phyloP scores from a whole-genome alignment of 495 filamentous ascomycete species.

The Tuber melanosporum region DNA sequence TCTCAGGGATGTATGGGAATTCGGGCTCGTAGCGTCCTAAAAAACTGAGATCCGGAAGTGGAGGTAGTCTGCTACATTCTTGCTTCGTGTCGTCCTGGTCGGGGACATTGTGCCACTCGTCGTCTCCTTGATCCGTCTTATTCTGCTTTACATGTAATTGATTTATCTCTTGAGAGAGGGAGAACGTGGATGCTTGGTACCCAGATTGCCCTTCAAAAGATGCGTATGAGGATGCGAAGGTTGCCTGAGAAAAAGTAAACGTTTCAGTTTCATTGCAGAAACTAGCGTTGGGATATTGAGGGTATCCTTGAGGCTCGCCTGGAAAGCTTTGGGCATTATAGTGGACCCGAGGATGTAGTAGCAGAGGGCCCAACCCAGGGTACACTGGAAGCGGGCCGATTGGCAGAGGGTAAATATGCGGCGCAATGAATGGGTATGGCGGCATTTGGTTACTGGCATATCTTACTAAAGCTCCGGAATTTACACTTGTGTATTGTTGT shows the following conservation, averaged over 20 bases:
- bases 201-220: neutral
- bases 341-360: neutral
- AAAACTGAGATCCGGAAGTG: neutral
- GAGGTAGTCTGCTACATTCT: neutral
- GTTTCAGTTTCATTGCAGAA: neutral
- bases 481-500: neutral
- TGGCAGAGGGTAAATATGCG: neutral
- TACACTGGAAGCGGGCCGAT: neutral
- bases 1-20: neutral
- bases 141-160: neutral
- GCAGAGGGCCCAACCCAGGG: neutral
- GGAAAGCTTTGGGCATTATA: neutral
- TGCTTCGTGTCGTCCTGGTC: neutral
- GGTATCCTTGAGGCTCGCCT: neutral
- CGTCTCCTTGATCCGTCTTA: neutral
- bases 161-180: neutral
- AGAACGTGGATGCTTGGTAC: neutral
- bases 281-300: neutral
- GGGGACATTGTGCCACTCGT: neutral
- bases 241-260: neutral
- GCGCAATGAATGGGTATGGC: neutral
- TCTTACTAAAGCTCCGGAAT: neutral
- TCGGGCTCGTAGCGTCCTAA: neutral
- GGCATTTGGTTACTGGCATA: neutral
- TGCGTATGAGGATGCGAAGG: neutral